Percentiles rank a stretch among this genome's conserved stretches.
Conservation (phyloP, 2,329 filamentous ascomycete species). For the Aspergillus fructus region DNA sequence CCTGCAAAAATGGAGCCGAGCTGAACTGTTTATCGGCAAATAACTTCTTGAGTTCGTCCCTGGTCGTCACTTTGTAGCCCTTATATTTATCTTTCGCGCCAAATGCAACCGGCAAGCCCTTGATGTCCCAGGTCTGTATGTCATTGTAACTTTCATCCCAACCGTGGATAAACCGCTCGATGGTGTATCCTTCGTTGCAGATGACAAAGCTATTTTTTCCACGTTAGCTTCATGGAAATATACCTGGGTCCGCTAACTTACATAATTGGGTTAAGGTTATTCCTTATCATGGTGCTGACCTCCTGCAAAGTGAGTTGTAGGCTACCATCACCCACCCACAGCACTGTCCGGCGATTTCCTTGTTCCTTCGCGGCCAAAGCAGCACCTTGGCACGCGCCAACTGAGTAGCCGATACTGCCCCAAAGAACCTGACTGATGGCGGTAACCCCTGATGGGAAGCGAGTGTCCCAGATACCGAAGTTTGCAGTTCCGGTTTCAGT, state of each 20-base stretch:
- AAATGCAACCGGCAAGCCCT: slow-evolving; percentile 66
- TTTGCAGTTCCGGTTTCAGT: slow-evolving; percentile 87
- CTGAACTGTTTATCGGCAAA: slow-evolving; percentile 64
- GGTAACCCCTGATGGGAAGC: slow-evolving; percentile 74
- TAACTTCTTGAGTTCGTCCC: slow-evolving; percentile 65
- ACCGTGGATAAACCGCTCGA: slow-evolving; percentile 85
- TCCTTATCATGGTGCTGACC: slow-evolving; percentile 77
- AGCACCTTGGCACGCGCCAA: slow-evolving; percentile 65
- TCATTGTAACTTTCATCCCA: slow-evolving; percentile 80
- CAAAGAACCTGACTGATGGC: slow-evolving; percentile 77
- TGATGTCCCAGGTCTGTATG: slow-evolving; percentile 72
- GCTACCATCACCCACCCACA: slow-evolving; percentile 87
- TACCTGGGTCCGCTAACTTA: slow-evolving; percentile 43
- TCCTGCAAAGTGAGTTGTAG: slow-evolving; percentile 85
- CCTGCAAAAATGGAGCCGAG: slow-evolving; percentile 50
- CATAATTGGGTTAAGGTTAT: slow-evolving; percentile 73
- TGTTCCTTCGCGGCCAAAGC: slow-evolving; percentile 72
- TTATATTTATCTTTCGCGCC: slow-evolving; percentile 60
- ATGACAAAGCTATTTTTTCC: slow-evolving; percentile 62
- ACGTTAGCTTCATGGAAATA: slow-evolving; percentile 33
- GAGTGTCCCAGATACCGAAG: slow-evolving; percentile 84
- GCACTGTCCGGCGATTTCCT: slow-evolving; percentile 65
- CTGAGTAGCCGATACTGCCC: slow-evolving; percentile 66
- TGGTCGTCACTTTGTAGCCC: slow-evolving; percentile 68
- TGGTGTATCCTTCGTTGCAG: slow-evolving; percentile 86